phyloP scores from a whole-genome alignment of 2,329 filamentous ascomycete genomes.

The Nemania sp. region DNA sequence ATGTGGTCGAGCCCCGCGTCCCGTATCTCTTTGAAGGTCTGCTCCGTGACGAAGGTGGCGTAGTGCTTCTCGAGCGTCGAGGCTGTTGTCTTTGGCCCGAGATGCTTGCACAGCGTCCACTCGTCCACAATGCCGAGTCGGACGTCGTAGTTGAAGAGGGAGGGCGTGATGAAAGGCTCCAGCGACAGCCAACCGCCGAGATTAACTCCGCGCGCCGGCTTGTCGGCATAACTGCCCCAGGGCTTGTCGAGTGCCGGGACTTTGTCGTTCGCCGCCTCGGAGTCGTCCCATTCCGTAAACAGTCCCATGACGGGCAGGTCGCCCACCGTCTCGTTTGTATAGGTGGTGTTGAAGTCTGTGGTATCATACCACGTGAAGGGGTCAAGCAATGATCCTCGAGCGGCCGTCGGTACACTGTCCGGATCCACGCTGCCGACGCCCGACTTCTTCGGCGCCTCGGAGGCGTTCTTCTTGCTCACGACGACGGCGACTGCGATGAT shows the following conservation, averaged over 20 bases:
- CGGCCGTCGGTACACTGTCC: constrained; percentile 65
- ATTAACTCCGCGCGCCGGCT: constrained; percentile 87
- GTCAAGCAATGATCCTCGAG: constrained; percentile 78
- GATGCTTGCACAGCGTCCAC: constrained; percentile 73
- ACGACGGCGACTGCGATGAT: constrained; percentile 70
- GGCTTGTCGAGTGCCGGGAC: constrained; percentile 76
- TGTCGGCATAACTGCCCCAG: constrained; percentile 77
- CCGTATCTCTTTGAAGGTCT: constrained; percentile 82
- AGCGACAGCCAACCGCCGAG: constrained; percentile 92
- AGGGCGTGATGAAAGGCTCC: constrained; percentile 95
- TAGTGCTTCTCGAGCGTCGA: constrained; percentile 87
- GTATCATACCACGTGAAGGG: constrained; percentile 93
- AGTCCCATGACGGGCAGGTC: constrained; percentile 91
- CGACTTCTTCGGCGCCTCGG: constrained; percentile 44
- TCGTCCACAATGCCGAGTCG: constrained; percentile 78
- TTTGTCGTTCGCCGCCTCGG: constrained; percentile 73
- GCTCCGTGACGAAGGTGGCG: constrained; percentile 81
- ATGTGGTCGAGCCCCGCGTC: constrained; percentile 93
- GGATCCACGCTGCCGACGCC: constrained; percentile 58
- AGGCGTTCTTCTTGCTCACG: constrained; percentile 65
- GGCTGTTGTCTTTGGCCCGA: constrained; percentile 68
- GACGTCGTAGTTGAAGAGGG: constrained; percentile 75
- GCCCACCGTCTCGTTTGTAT: constrained; percentile 82
- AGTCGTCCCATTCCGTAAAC: constrained; percentile 84
- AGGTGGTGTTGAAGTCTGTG: constrained; percentile 90